Conservation (phyloP, 1,139 yeast species). For the Candida anutae region DNA sequence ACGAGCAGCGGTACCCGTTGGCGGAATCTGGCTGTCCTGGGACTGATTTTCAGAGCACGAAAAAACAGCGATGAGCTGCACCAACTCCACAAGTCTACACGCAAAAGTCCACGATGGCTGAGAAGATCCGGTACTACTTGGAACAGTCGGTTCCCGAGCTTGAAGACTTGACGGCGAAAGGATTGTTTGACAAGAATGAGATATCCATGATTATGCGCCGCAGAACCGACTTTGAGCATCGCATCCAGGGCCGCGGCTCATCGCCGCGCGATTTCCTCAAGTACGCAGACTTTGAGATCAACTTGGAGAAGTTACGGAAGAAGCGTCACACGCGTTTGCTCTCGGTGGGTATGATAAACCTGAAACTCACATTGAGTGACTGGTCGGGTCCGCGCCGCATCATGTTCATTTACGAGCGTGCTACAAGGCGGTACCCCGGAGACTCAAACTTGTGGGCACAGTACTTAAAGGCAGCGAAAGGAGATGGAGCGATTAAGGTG, state of each 20-base stretch:
- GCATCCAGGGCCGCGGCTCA: constrained; percentile 79
- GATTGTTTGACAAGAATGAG: constrained; percentile 74
- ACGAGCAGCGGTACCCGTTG: too few species aligned
- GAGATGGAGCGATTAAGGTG: constrained; percentile 66
- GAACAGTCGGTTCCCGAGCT: constrained; percentile 89
- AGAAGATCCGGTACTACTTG: constrained; percentile 67
- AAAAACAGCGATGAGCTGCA: too few species aligned
- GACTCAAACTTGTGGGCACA: constrained; percentile 73
- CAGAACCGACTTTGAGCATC: constrained; percentile 92
- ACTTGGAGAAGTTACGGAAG: constrained; percentile 68
- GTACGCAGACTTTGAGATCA: constrained; percentile 76
- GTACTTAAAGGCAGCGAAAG: constrained; percentile 67
- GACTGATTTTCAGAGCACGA: too few species aligned
- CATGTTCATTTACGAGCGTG: constrained; percentile 77
- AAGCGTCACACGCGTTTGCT: constrained; percentile 63
- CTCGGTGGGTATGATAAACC: constrained; percentile 42
- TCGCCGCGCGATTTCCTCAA: constrained; percentile 69
- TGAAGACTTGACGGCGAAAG: constrained; percentile 77
- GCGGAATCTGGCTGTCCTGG: too few species aligned
- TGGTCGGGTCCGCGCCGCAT: constrained; percentile 85
- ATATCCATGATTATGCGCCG: constrained; percentile 82
- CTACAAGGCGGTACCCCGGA: constrained; percentile 71
- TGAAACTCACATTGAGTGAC: constrained; percentile 63
- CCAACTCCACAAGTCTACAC: too few species aligned
- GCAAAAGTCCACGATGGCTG: constrained; percentile 65